These are phyloP conservation scores for Polyporus arcularius DNA, from an alignment of 768 basidiomycete genomes.

Conservation along the genomic window DNA sequence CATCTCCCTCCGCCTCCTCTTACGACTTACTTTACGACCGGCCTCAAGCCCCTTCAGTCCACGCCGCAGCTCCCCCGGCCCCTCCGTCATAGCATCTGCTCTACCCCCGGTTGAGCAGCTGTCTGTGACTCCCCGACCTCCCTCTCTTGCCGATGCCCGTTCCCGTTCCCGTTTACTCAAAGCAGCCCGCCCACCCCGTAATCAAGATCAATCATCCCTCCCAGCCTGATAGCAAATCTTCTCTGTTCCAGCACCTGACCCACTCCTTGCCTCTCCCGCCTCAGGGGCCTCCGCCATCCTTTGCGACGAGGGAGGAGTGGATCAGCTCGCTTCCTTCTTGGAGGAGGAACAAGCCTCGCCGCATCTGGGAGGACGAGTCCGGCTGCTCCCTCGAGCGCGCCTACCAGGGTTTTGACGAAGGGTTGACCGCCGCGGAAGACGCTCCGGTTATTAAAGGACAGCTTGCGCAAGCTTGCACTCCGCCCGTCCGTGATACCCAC, in stretches of 20 bases:
- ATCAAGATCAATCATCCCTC: conserved; percentile 57
- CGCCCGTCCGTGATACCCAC: conserved; percentile 51
- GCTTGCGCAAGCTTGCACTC: conserved; percentile 82
- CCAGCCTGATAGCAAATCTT: conserved; percentile 39
- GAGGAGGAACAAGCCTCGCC: conserved; percentile 67
- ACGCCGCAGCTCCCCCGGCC: conserved; percentile 40
- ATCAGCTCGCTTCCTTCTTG: conserved; percentile 69
- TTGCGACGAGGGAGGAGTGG: conserved; percentile 73
- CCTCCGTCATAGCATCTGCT: conserved; percentile 20
- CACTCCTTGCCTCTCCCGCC: conserved; percentile 62
- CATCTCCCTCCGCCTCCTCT: conserved; percentile 37
- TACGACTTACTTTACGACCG: conserved; percentile 78
- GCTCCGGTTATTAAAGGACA: conserved; percentile 83
- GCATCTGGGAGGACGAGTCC: conserved; percentile 63
- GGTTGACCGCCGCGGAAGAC: conserved; percentile 79
- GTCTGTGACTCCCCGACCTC: conserved; percentile 43
- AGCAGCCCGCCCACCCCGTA: conserved; percentile 63
- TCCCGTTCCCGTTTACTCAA: conserved; percentile 68
- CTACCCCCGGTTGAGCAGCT: conserved; percentile 38
- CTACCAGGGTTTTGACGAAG: conserved; percentile 64
- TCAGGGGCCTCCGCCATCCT: conserved; percentile 61
- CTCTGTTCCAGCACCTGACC: conserved; percentile 55
- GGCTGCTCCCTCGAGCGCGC: conserved; percentile 28
- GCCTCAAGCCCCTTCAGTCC: conserved; percentile 38
- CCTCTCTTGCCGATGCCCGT: conserved; percentile 76